phyloP scores from a whole-genome alignment of 208 protist genomes.

The Chromosphaera perkinsii region DNA sequence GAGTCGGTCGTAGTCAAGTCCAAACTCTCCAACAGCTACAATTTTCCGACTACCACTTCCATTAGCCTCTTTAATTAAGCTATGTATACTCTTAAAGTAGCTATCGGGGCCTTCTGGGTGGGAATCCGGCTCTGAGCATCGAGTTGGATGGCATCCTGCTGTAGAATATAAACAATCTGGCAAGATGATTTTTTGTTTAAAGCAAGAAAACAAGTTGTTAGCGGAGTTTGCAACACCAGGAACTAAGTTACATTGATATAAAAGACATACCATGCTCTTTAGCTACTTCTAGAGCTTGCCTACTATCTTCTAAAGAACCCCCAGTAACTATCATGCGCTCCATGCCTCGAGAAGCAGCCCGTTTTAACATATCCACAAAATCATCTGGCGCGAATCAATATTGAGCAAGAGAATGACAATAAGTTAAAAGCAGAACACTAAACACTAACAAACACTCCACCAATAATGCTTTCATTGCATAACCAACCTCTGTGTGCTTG shows the following conservation, averaged over 20 bases:
- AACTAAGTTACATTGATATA: not conserved
- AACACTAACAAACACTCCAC: not conserved
- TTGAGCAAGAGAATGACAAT: not conserved
- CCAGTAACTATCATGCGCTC: constrained; percentile 26
- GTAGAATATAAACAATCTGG: constrained; percentile 21
- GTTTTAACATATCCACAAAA: constrained; percentile 5
- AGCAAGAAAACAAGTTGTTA: too few species aligned
- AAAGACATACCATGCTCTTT: constrained; percentile 16
- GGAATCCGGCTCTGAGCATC: constrained; percentile 15
- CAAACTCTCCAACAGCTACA: constrained; percentile 22
- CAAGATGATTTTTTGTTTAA: too few species aligned
- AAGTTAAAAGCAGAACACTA: not conserved
- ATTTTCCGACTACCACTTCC: not conserved
- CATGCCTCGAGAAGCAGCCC: constrained; percentile 1
- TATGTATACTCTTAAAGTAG: too few species aligned
- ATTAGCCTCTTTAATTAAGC: not conserved
- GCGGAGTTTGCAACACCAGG: too few species aligned
- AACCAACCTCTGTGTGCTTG: constrained; percentile 6
- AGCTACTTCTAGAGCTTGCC: constrained; percentile 14
- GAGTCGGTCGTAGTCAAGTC: constrained; percentile 25
- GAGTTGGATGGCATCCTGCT: constrained; percentile 29
- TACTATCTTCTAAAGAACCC: constrained; percentile 4
- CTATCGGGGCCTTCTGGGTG: not conserved
- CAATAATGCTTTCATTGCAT: not conserved
- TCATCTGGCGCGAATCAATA: constrained; percentile 1